Evolutionary conservation across 495 filamentous ascomycete species (phyloP), one percentile per base, ranked within the genome.

Genomic region (Diplogelasinospora grovesii): DNA sequence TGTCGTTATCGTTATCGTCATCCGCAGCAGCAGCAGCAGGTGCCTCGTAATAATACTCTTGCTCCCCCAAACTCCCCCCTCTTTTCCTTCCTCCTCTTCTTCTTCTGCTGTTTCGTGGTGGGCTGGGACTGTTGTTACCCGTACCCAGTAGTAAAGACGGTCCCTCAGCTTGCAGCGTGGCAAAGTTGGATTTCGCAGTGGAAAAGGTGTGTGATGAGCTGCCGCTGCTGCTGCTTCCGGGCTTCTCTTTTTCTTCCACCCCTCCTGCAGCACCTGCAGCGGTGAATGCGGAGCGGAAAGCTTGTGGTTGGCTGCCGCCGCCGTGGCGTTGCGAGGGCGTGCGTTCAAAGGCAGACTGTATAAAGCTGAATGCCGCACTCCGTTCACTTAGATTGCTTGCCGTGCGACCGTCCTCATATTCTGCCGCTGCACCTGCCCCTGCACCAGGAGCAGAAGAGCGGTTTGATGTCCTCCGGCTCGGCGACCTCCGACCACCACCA

Each of bases 171-270:
- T 82, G 83, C 8, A 81, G 66, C 13, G 73, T 68, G 1, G 69
- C 65, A 43, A 85, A 76, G 14, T 70, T 73, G 11, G 77, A 77
- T 13, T 71, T 69, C 5, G 83, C 83, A 0, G 85, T 87, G 25
- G 71, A 77, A 55, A 81, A 88, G 34, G 74, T 82, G 18, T 78
- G 78, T n/a, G 74, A 56, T 10, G 54, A 47, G 0, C 54, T 49
- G 42, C 59, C 53, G 37, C 61, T 54, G 6, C 39, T 20, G 20
- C 27, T 24, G 26, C 25, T 31, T 25, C 18, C 22, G 14, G 36
- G 30, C 14, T 20, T n/a, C n/a, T n/a, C n/a, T n/a, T n/a, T n/a
- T n/a, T n/a, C n/a, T n/a, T n/a, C n/a, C n/a, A n/a, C n/a, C n/a
- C n/a, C n/a, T n/a, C n/a, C n/a, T n/a, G n/a, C n/a, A n/a, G n/a